Conservation (phyloP, 192 early-diverging fungal species). For the Umbelopsis vinacea region DNA sequence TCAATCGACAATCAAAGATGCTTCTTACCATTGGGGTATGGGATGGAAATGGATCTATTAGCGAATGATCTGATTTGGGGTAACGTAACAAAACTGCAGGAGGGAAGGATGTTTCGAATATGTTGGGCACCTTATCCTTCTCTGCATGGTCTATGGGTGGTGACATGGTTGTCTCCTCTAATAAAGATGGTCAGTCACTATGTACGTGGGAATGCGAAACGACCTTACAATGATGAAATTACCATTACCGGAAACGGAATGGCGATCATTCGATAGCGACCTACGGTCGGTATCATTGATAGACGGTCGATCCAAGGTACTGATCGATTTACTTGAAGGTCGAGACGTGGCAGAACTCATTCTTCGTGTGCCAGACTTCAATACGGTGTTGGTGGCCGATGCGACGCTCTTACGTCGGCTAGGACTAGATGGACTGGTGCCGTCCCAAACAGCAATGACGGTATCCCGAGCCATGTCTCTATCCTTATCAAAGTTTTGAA, state of each 20-base stretch:
- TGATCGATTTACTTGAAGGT: not conserved
- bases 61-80: slow-evolving; percentile 27
- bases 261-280: not conserved
- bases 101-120: slow-evolving; percentile 35
- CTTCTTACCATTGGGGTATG: slow-evolving; percentile 39
- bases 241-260: not conserved
- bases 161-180: not conserved
- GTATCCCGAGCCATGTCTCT: slow-evolving; percentile 39
- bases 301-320: not conserved
- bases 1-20: not conserved
- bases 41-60: slow-evolving; percentile 31
- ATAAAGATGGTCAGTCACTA: not conserved
- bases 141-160: not conserved
- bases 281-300: not conserved
- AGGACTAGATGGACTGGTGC: not conserved
- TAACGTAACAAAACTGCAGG: slow-evolving; percentile 35
- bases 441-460: slow-evolving; percentile 34
- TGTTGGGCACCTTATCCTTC: slow-evolving; percentile 14
- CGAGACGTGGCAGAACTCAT: not conserved
- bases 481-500: slow-evolving; percentile 41
- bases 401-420: slow-evolving; percentile 1
- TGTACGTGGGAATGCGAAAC: too few species aligned
- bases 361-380: slow-evolving; percentile 10
- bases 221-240: not conserved
- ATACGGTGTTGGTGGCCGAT: not conserved